These are phyloP conservation scores for Davidsoniella australis DNA, from an alignment of 2,329 filamentous ascomycete genomes.

Conservation along the genomic window DNA sequence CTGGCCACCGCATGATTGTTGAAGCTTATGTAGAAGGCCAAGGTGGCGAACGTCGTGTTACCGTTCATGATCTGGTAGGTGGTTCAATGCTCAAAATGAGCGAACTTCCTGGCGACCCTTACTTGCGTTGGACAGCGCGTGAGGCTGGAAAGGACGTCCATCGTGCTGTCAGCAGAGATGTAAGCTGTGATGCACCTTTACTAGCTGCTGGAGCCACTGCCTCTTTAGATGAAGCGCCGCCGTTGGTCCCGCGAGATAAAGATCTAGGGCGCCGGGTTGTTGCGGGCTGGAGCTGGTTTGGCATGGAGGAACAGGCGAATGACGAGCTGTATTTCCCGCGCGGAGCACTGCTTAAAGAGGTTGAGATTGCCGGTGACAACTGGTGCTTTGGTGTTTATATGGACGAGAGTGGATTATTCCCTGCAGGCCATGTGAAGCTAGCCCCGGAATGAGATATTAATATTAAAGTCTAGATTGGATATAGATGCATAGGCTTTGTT, in stretches of 20 bases:
- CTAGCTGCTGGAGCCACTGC: background rate
- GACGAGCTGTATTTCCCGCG: conserved; percentile 77
- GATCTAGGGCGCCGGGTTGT: conserved; percentile 24
- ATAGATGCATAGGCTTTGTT: too few relatives aligned
- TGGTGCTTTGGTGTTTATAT: conserved; percentile 84
- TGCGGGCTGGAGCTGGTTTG: conserved; percentile 67
- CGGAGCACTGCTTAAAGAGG: conserved; percentile 66
- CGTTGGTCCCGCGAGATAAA: conserved; percentile 2
- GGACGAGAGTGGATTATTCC: conserved; percentile 63
- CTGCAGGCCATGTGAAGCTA: conserved; percentile 53
- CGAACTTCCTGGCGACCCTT: background rate
- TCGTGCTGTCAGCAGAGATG: conserved; percentile 11
- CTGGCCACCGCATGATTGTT: conserved; percentile 70
- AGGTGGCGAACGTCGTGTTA: conserved; percentile 48
- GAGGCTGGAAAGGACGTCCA: conserved; percentile 4
- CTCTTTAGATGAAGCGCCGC: background rate
- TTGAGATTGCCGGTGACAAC: conserved; percentile 75
- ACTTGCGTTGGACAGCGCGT: conserved; percentile 5
- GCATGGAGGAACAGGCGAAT: conserved; percentile 32
- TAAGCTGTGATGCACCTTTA: conserved; percentile 30
- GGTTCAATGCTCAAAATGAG: conserved; percentile 43
- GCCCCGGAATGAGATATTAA: background rate
- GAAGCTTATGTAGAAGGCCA: conserved; percentile 56
- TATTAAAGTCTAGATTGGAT: too few relatives aligned
- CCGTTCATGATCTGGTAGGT: conserved; percentile 60